Base-by-base conservation (phyloP, 1,139 yeast genomes). In the Taphrina populina region DNA sequence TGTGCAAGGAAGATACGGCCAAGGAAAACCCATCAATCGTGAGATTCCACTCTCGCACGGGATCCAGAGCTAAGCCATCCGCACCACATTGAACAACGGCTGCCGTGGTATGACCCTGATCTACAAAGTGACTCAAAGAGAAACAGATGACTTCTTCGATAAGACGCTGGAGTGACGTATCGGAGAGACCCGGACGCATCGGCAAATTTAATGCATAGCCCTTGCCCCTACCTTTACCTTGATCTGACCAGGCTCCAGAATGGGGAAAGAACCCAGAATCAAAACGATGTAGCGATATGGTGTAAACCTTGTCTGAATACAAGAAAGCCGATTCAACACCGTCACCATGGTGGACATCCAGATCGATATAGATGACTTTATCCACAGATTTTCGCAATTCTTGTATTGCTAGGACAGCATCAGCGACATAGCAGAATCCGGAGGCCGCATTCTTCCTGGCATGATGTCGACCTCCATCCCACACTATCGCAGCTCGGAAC, bases 401-500 rank as follows among this genome's bases (percentile, higher is more conserved):
- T 44, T 72, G 69, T 2, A 84, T 81, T 0, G 80, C 76, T 19
- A 84, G 64, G 0, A 79, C 82, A 4, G 82, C 75, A 64, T 84
- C 94, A 62, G 84, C 84, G 4, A 83, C 70, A 63, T 84, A 84
- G 65, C 95, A 84, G 64, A 82, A 84, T 3, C 95, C 95, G 11
- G 84, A 74, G 1, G 88, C 85, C 37, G 65, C 70, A 0, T 74
- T 65, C 61, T 76, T 77, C 36, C 69, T 71, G 4, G 83, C 82
- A 67, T 84, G 95, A 64, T 84, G 94, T 51, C 94, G 68, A 0
- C 95, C 95, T 1, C 94, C 95, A 63, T 80, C 79, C 90, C 90
- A 84, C 64, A 83, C 83, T 43, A 84, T 73, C 0, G 77, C 82
- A 3, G 68, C 30, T 26, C 23, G 64, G 11, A 29, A 23, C 2